phyloP scores from a whole-genome alignment of 805 yeast species.

The Candida golubevii region DNA sequence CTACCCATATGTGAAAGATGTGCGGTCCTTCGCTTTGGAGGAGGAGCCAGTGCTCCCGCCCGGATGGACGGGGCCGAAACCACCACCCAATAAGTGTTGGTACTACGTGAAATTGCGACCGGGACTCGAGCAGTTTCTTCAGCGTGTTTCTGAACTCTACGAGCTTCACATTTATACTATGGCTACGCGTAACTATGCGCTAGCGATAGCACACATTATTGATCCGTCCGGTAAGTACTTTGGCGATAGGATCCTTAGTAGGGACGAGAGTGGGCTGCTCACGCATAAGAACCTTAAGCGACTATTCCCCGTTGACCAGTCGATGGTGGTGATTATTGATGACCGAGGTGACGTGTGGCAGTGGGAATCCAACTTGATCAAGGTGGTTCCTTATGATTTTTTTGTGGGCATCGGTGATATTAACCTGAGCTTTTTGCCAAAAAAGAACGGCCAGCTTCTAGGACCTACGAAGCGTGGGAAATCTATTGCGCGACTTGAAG shows the following conservation, averaged over 20 bases:
- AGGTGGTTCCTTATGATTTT: constrained; percentile 93
- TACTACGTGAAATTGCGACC: constrained; percentile 93
- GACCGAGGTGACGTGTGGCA: constrained; percentile 99
- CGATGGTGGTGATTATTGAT: constrained; percentile 94
- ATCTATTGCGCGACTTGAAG: constrained; percentile 54
- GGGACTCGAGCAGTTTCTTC: constrained; percentile 71
- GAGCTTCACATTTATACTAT: constrained; percentile 95
- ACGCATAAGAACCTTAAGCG: constrained; percentile 86
- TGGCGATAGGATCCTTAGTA: constrained; percentile 84
- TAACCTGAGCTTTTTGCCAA: constrained; percentile 86
- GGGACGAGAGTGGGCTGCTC: constrained; percentile 92
- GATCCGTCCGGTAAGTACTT: constrained; percentile 86
- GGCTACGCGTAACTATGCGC: constrained; percentile 95
- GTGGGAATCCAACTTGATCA: constrained; percentile 88
- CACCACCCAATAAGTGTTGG: constrained; percentile 64
- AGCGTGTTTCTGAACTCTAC: constrained; percentile 56
- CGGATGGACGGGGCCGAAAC: constrained; percentile 56
- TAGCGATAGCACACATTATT: constrained; percentile 80
- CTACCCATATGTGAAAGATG: constrained; percentile 79
- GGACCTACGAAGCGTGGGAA: constrained; percentile 64
- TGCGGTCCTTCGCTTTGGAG: constrained; percentile 66
- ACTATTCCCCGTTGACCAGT: constrained; percentile 90
- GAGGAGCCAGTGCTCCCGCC: constrained; percentile 66
- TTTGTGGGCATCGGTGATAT: constrained; percentile 98
- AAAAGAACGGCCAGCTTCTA: constrained; percentile 52